Conservation (phyloP, 116 monocot genomes). For the Phalaenopsis hybrid region DNA sequence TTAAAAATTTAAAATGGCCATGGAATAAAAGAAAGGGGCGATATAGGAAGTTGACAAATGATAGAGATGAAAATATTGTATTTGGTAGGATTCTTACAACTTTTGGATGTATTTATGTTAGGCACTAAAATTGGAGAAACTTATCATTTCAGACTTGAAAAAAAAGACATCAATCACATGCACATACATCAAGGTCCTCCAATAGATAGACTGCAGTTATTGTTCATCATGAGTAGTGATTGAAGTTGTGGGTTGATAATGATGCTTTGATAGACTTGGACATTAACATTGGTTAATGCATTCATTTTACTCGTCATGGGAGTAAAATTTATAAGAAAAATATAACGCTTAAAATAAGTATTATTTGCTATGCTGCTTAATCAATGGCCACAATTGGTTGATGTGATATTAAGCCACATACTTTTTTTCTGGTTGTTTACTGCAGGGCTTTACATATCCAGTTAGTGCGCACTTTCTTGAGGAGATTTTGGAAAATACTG, state of each 20-base stretch:
- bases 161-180: too few relatives aligned
- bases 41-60: too few relatives aligned
- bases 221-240: too few relatives aligned
- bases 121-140: too few relatives aligned
- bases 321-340: neutral
- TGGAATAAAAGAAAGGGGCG: too few relatives aligned
- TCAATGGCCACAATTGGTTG: neutral
- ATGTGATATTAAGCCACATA: neutral
- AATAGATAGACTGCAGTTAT: too few relatives aligned
- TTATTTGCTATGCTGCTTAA: neutral
- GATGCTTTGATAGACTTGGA: neutral
- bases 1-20: too few relatives aligned
- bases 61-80: too few relatives aligned
- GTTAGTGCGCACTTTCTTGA: conserved; percentile 83
- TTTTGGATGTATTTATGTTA: too few relatives aligned
- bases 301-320: neutral
- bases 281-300: neutral
- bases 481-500: conserved; percentile 87
- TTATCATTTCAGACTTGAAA: too few relatives aligned
- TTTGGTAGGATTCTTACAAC: too few relatives aligned
- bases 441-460: conserved; percentile 91
- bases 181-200: too few relatives aligned
- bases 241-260: neutral
- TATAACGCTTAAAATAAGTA: neutral
- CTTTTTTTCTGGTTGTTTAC: neutral